Percentiles rank a stretch among this genome's conserved stretches.
phyloP scores from a whole-genome alignment of 106 monocot genomes.

The Apostasia shenzhenica region DNA sequence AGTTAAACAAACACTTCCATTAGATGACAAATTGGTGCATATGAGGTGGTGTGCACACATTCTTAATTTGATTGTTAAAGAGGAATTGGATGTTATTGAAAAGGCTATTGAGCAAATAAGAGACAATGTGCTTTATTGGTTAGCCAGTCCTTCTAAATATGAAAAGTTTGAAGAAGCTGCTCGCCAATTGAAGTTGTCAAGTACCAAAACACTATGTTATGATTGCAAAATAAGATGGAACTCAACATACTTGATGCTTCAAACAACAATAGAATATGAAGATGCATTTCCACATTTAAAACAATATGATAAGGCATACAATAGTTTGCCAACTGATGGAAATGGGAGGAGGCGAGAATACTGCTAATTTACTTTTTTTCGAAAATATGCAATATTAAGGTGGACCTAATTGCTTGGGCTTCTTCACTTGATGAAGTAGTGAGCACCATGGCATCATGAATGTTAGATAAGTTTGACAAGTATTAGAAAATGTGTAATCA shows the following conservation, averaged over 20 bases:
- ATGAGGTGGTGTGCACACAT: slow-evolving; percentile 40
- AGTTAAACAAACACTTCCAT: slow-evolving; percentile 29
- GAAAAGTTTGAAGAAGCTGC: slow-evolving; percentile 30
- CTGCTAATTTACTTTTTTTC: too few species aligned
- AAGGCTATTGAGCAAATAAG: slow-evolving; percentile 34
- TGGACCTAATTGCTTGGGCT: too few species aligned
- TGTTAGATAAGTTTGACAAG: slow-evolving; percentile 60
- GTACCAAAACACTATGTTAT: too few species aligned
- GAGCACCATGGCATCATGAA: slow-evolving; percentile 30
- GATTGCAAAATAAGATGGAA: slow-evolving; percentile 32
- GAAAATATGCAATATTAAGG: too few species aligned
- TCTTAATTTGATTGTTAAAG: slow-evolving; percentile 48
- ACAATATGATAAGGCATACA: slow-evolving; percentile 27
- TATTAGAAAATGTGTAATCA: slow-evolving; percentile 59
- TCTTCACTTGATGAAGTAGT: background rate
- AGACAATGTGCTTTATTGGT: slow-evolving; percentile 40
- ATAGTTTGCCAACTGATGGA: slow-evolving; percentile 19
- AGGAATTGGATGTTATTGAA: slow-evolving; percentile 28
- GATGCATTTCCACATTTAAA: slow-evolving; percentile 38
- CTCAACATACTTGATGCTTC: slow-evolving; percentile 34
- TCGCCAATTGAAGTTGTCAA: too few species aligned
- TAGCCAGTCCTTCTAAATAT: slow-evolving; percentile 26
- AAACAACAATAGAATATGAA: slow-evolving; percentile 32
- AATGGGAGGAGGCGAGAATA: slow-evolving; percentile 25
- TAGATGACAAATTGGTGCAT: slow-evolving; percentile 43